phyloP scores from a whole-genome alignment of 257 asterid species.

The Galeopsis tetrahit region DNA sequence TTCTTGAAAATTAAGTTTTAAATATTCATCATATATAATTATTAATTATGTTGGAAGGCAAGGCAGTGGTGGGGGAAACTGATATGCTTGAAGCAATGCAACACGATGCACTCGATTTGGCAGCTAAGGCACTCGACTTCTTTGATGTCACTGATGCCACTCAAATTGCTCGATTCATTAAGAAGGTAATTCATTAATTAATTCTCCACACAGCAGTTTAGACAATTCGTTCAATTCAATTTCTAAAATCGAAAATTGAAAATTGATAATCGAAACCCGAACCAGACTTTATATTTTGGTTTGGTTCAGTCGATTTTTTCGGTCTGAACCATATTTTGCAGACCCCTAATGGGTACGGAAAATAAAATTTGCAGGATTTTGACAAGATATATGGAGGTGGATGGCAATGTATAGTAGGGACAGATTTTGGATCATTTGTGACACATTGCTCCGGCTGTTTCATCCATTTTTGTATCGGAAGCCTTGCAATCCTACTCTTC shows the following conservation, averaged over 20 bases:
- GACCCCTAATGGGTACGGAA: too few relatives aligned
- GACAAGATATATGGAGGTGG: conserved; percentile 67
- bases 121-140: conserved; percentile 84
- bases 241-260: too few relatives aligned
- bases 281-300: too few relatives aligned
- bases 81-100: conserved; percentile 79
- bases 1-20: neutral
- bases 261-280: too few relatives aligned
- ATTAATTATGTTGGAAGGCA: conserved; percentile 74
- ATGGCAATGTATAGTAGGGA: conserved; percentile 96
- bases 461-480: conserved; percentile 72
- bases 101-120: conserved; percentile 74
- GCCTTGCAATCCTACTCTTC: conserved; percentile 76
- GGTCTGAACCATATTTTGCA: too few relatives aligned
- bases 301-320: too few relatives aligned
- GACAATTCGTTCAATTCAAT: too few relatives aligned
- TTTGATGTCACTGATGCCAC: conserved; percentile 88
- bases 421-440: conserved; percentile 90
- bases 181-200: conserved; percentile 49
- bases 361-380: conserved; percentile 57
- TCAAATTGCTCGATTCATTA: conserved; percentile 75
- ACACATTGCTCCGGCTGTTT: conserved; percentile 86
- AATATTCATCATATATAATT: neutral
- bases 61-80: conserved; percentile 80
- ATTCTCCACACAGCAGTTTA: too few relatives aligned